These are phyloP conservation scores for Yarrowia bubula DNA, from an alignment of 805 yeast species.

Conservation along the genomic window DNA sequence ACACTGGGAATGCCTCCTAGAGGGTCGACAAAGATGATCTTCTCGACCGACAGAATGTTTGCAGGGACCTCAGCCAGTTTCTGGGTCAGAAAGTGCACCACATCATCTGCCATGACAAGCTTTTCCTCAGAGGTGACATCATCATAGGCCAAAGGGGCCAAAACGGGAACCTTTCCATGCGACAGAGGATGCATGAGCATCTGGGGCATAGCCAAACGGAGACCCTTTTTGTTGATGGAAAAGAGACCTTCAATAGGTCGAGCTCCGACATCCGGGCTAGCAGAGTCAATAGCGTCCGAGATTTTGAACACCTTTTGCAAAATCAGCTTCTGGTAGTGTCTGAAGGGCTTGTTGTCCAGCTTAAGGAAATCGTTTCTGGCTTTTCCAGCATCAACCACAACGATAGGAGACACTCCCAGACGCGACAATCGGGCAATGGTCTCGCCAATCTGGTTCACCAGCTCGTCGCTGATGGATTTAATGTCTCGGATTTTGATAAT, in stretches of 20 bases:
- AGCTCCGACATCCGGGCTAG: constrained; percentile 29
- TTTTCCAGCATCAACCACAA: constrained; percentile 52
- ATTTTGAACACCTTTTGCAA: constrained; percentile 30
- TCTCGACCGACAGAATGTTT: constrained; percentile 58
- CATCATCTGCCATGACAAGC: constrained; percentile 44
- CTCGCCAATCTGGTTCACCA: constrained; percentile 47
- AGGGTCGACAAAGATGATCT: constrained; percentile 73
- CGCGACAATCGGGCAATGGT: constrained; percentile 55
- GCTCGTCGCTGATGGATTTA: constrained; percentile 30
- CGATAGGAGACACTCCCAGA: constrained; percentile 72
- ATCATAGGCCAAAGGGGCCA: constrained; percentile 69
- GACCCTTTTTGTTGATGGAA: constrained; percentile 34
- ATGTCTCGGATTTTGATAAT: constrained; percentile 50
- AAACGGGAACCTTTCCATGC: constrained; percentile 48
- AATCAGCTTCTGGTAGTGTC: constrained; percentile 35
- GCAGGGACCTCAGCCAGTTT: constrained; percentile 39
- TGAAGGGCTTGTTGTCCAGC: constrained; percentile 32
- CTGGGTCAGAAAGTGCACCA: constrained; percentile 43
- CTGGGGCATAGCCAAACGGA: constrained; percentile 40
- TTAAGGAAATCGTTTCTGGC: constrained; percentile 35
- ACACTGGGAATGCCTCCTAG: constrained; percentile 89
- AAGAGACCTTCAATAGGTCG: constrained; percentile 43
- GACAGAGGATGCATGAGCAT: constrained; percentile 45
- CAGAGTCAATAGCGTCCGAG: constrained; percentile 31
- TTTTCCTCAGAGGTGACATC: constrained; percentile 45